Conservation (phyloP, 73 alveolate genomes). For the Paramecium biaurelia region DNA sequence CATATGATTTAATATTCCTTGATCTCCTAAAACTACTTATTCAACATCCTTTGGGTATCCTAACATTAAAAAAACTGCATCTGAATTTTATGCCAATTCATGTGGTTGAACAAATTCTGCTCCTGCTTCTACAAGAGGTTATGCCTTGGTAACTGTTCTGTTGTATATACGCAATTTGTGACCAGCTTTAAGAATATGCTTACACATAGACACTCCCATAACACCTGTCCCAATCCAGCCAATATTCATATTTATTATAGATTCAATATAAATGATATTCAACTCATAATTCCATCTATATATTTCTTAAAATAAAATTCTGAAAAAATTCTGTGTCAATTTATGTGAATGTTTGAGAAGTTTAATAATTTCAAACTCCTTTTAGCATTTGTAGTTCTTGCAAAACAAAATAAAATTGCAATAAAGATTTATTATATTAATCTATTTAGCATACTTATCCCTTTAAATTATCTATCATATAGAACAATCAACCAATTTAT, state of each 20-base stretch:
- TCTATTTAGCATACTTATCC: no score
- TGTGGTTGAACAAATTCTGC: slow-evolving; percentile 71
- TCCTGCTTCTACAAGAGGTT: slow-evolving; percentile 72
- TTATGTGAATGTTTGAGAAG: no score
- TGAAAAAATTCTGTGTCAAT: neutral
- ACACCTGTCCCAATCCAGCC: slow-evolving; percentile 96
- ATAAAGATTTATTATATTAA: no score
- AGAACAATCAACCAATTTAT: no score
- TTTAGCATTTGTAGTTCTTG: neutral
- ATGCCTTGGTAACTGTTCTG: slow-evolving; percentile 85
- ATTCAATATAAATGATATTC: neutral
- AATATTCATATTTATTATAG: slow-evolving; percentile 50
- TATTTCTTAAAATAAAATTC: neutral
- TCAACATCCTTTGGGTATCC: slow-evolving; percentile 94
- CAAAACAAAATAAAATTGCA: neutral
- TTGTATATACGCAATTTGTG: slow-evolving; percentile 72
- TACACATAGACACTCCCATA: slow-evolving; percentile 91
- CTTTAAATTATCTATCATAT: no score
- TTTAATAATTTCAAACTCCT: neutral
- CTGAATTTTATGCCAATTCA: slow-evolving; percentile 80
- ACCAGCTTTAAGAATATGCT: slow-evolving; percentile 79
- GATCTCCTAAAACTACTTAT: slow-evolving; percentile 73
- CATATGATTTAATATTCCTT: slow-evolving; percentile 84
- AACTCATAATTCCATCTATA: neutral
- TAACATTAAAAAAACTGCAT: slow-evolving; percentile 82